These are phyloP conservation scores for Dacryopinax primogenitus DNA, from an alignment of 768 basidiomycete genomes.

Conservation along the genomic window DNA sequence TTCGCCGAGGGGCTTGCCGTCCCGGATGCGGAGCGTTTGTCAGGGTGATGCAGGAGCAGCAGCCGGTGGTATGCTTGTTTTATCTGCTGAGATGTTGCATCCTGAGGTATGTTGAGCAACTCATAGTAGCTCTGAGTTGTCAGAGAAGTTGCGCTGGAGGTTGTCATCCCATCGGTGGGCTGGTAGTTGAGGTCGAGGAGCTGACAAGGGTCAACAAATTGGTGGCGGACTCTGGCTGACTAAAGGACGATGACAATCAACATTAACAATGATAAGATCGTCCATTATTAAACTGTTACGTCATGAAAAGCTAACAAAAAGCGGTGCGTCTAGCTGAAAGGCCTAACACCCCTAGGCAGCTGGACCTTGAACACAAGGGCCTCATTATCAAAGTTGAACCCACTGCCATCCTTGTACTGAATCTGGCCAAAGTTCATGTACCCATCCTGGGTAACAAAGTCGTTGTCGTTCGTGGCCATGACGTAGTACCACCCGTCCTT, in stretches of 20 bases:
- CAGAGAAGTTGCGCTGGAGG: background rate
- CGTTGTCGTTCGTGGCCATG: background rate
- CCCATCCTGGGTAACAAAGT: background rate
- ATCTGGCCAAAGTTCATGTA: slow-evolving; percentile 5
- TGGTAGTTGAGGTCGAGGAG: too few relatives aligned
- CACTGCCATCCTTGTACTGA: background rate
- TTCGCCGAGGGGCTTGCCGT: slow-evolving; percentile 11
- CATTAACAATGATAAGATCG: too few relatives aligned
- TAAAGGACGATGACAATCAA: too few relatives aligned
- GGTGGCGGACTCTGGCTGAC: too few relatives aligned
- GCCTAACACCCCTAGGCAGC: background rate
- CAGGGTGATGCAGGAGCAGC: slow-evolving; percentile 54
- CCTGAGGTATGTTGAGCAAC: slow-evolving; percentile 39
- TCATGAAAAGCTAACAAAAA: too few relatives aligned
- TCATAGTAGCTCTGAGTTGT: slow-evolving; percentile 36
- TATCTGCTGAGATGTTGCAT: slow-evolving; percentile 43
- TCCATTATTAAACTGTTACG: too few relatives aligned
- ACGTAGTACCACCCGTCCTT: slow-evolving; percentile 4
- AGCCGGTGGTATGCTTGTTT: slow-evolving; percentile 59
- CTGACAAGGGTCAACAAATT: too few relatives aligned
- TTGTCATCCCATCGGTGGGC: slow-evolving; percentile 1
- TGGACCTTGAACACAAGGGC: slow-evolving; percentile 4
- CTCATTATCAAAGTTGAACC: background rate
- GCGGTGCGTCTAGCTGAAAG: background rate
- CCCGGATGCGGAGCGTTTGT: slow-evolving; percentile 30